A percentile compares a stretch with the other conserved stretches of the same genome.
phyloP scores from a whole-genome alignment of 2,329 filamentous ascomycete genomes.

The Falciphora oryzae region DNA sequence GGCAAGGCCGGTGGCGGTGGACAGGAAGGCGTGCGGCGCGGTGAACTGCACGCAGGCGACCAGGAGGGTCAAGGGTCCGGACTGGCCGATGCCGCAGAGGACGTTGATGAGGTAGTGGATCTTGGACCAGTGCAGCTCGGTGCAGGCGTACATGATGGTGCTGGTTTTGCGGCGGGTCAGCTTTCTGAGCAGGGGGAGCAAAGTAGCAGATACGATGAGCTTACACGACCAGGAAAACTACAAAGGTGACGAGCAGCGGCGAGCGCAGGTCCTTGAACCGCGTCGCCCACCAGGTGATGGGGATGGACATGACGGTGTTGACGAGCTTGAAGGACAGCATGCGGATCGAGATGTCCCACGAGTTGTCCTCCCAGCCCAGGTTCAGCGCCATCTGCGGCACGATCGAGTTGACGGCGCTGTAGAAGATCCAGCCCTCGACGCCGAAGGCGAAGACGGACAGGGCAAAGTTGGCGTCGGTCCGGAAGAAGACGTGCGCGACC shows the following conservation, averaged over 20 bases:
- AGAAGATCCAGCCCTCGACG: slow-evolving; percentile 55
- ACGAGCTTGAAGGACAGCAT: slow-evolving; percentile 39
- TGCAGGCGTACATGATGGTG: slow-evolving; percentile 38
- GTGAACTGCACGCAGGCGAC: slow-evolving; percentile 47
- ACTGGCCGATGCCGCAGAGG: slow-evolving; percentile 41
- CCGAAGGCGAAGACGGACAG: slow-evolving; percentile 50
- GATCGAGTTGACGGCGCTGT: slow-evolving; percentile 45
- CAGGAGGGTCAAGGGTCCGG: slow-evolving; percentile 43
- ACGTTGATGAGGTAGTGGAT: slow-evolving; percentile 43
- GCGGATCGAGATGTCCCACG: slow-evolving; percentile 42
- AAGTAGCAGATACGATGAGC: slow-evolving; percentile 19
- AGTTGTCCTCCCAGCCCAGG: slow-evolving; percentile 39
- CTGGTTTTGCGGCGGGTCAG: slow-evolving; percentile 18
- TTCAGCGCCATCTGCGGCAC: slow-evolving; percentile 43
- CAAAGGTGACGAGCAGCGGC: slow-evolving; percentile 40
- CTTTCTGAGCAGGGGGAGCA: background rate
- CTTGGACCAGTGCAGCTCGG: slow-evolving; percentile 36
- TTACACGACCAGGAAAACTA: slow-evolving; percentile 40
- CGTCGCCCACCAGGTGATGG: slow-evolving; percentile 40
- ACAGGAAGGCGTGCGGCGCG: slow-evolving; percentile 45
- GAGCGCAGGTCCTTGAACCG: slow-evolving; percentile 41
- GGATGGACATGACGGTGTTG: slow-evolving; percentile 34
- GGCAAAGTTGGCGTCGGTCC: slow-evolving; percentile 44
- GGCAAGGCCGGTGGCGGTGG: slow-evolving; percentile 46
- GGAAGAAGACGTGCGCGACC: slow-evolving; percentile 51